phyloP scores from a whole-genome alignment of 257 asterid genomes.

The Buddleja alternifolia region DNA sequence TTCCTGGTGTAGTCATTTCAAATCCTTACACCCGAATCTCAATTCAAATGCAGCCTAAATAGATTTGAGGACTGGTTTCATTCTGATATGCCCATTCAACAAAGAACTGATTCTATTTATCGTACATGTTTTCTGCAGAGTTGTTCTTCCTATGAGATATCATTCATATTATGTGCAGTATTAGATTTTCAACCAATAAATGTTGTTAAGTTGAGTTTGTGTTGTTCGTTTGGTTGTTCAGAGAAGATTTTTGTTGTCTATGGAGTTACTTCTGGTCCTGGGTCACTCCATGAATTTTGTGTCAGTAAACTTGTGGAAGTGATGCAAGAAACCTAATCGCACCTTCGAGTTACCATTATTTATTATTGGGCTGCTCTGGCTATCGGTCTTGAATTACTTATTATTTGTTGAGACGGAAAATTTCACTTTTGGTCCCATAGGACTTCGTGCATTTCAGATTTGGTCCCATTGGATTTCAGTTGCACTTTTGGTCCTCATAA shows the following conservation, averaged over 20 bases:
- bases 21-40: no score
- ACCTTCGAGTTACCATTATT: neutral
- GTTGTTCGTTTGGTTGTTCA: constrained; percentile 1
- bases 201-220: neutral
- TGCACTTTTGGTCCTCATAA: no score
- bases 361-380: neutral
- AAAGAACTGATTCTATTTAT: neutral
- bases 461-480: no score
- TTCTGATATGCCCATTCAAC: neutral
- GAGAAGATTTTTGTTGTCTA: neutral
- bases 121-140: neutral
- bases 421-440: no score
- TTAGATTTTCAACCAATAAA: neutral
- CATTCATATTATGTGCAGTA: neutral
- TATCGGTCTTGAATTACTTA: neutral
- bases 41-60: no score
- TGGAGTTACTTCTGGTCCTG: neutral
- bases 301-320: neutral
- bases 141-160: neutral
- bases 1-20: no score
- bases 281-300: constrained; percentile 6
- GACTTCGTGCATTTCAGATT: no score
- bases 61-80: constrained; percentile 6
- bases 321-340: neutral
- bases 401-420: neutral